Evolutionary conservation across 2,329 filamentous ascomycete species (phyloP).

Genomic region (Myriangium duriaei): DNA sequence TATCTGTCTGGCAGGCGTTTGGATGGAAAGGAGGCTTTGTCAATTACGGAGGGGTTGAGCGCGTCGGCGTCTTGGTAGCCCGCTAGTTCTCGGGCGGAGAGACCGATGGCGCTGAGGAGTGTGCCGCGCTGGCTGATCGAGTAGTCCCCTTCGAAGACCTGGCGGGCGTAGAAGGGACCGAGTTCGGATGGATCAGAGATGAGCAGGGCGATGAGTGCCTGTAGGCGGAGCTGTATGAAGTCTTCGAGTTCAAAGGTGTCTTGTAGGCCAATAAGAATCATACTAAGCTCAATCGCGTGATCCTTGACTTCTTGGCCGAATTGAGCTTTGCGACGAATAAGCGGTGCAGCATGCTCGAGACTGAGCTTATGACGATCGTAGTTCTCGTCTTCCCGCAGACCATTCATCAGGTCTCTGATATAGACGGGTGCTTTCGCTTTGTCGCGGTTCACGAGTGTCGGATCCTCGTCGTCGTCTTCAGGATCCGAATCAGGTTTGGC

Average conservation of each 20-base stretch:
- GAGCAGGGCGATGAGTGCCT: conserved; percentile 71
- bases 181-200: conserved; percentile 64
- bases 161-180: conserved; percentile 71
- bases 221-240: conserved; percentile 63
- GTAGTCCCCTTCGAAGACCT: conserved; percentile 86
- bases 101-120: conserved; percentile 67
- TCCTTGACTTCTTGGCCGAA: conserved; percentile 82
- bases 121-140: conserved; percentile 73
- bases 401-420: conserved; percentile 69
- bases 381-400: conserved; percentile 67
- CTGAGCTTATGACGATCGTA: conserved; percentile 76
- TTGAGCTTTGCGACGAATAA: conserved; percentile 78
- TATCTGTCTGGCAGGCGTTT: conserved; percentile 64
- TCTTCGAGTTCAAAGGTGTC: conserved; percentile 72
- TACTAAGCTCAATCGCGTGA: conserved; percentile 69
- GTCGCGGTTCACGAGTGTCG: conserved; percentile 70
- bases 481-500: conserved; percentile 76
- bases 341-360: conserved; percentile 58
- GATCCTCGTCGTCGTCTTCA: conserved; percentile 87
- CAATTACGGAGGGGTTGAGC: conserved; percentile 24
- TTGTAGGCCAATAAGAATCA: conserved; percentile 64
- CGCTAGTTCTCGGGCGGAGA: conserved; percentile 73
- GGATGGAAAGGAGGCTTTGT: conserved; percentile 52
- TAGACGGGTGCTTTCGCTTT: conserved; percentile 82
- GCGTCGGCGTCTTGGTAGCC: conserved; percentile 52